phyloP scores from a whole-genome alignment of 768 basidiomycete species.

The Tricholoma bakamatsutake region DNA sequence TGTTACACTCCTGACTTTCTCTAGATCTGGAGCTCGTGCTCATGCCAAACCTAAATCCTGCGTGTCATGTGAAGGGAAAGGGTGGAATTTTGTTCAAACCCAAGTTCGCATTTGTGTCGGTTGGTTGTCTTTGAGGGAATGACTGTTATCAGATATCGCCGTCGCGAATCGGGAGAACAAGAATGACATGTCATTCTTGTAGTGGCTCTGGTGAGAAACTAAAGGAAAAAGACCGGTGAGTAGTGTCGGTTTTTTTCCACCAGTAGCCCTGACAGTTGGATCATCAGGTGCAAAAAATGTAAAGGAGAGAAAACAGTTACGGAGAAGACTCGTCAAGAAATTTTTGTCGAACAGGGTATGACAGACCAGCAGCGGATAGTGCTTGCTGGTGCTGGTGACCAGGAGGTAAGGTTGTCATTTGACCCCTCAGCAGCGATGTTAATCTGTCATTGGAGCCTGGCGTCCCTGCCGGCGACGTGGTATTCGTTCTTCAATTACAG shows the following conservation, averaged over 20 bases:
- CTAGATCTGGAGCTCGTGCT: constrained; percentile 75
- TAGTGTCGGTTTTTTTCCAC: background rate
- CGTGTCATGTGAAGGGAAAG: constrained; percentile 76
- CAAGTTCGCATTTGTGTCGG: constrained; percentile 31
- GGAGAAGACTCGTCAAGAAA: constrained; percentile 87
- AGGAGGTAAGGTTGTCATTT: constrained; percentile 48
- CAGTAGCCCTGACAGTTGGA: background rate
- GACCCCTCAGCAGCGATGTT: background rate
- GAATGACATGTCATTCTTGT: constrained; percentile 63
- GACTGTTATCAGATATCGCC: constrained; percentile 32
- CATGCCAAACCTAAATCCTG: constrained; percentile 85
- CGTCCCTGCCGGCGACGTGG: constrained; percentile 83
- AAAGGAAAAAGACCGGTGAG: constrained; percentile 79
- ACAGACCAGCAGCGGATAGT: constrained; percentile 78
- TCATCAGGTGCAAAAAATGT: constrained; percentile 86
- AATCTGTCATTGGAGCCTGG: constrained; percentile 52
- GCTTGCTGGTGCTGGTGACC: constrained; percentile 88
- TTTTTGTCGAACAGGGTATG: constrained; percentile 86
- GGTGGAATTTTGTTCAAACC: constrained; percentile 58
- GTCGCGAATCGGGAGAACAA: constrained; percentile 42
- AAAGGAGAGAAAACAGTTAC: constrained; percentile 80
- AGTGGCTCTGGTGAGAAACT: constrained; percentile 63
- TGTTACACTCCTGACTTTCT: background rate
- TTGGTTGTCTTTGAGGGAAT: background rate
- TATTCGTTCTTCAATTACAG: constrained; percentile 67